Evolutionary conservation across 2,329 filamentous ascomycete genomes (phyloP).

Genomic region (Aspergillus transmontanensis): DNA sequence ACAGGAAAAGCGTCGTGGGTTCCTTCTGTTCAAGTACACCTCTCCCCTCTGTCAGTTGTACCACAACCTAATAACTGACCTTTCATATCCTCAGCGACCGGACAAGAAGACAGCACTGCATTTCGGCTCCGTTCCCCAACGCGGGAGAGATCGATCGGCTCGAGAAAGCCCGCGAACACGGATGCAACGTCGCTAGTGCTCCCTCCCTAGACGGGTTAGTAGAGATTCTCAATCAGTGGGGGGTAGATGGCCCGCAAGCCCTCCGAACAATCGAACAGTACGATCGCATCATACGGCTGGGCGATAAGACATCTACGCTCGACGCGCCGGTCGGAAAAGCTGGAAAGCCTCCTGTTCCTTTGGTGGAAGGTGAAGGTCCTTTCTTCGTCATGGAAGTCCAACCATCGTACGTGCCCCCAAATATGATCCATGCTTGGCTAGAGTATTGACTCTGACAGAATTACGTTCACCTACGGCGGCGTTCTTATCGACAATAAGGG

Average conservation of each 20-base stretch:
- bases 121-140: slow-evolving; percentile 27
- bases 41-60: background rate
- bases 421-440: background rate
- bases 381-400: slow-evolving; percentile 33
- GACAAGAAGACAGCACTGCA: slow-evolving; percentile 24
- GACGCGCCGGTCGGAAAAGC: slow-evolving; percentile 20
- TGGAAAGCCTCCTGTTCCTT: slow-evolving; percentile 16
- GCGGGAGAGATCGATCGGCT: slow-evolving; percentile 30
- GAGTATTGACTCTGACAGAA: slow-evolving; percentile 14
- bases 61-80: background rate
- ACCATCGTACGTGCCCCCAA: slow-evolving; percentile 25
- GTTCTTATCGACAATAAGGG: slow-evolving; percentile 27
- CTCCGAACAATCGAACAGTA: slow-evolving; percentile 26
- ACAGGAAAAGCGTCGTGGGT: slow-evolving; percentile 29
- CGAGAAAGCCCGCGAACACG: slow-evolving; percentile 27
- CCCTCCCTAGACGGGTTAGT: slow-evolving; percentile 17
- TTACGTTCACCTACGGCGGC: slow-evolving; percentile 33
- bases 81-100: slow-evolving; percentile 19
- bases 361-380: slow-evolving; percentile 28
- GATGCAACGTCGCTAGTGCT: slow-evolving; percentile 29
- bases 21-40: slow-evolving; percentile 27
- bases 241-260: slow-evolving; percentile 22
- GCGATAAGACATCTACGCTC: slow-evolving; percentile 12
- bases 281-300: slow-evolving; percentile 17
- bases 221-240: slow-evolving; percentile 22